phyloP scores from a whole-genome alignment of 805 yeast genomes.

The Maudiozyma saulgeensis region DNA sequence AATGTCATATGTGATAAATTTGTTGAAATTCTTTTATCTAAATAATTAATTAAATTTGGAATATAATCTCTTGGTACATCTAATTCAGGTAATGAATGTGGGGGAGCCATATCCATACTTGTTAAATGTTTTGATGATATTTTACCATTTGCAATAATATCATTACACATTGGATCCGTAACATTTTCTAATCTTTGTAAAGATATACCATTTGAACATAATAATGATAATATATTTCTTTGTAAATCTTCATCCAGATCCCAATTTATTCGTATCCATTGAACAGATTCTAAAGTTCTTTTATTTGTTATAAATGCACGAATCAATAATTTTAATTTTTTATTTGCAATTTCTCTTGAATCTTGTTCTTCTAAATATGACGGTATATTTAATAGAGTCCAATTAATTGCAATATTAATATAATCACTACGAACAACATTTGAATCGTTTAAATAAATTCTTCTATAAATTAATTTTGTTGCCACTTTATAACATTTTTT shows the following conservation, averaged over 20 bases:
- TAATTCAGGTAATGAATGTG: constrained; percentile 28
- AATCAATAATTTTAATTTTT: constrained; percentile 21
- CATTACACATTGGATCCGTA: constrained; percentile 32
- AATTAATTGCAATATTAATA: constrained; percentile 31
- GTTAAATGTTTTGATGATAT: constrained; percentile 19
- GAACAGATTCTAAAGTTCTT: constrained; percentile 21
- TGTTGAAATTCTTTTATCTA: constrained; percentile 24
- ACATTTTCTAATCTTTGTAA: constrained; percentile 33
- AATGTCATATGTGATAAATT: constrained; percentile 27
- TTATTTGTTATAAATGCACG: constrained; percentile 19
- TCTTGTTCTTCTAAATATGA: constrained; percentile 19
- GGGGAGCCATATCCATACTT: constrained; percentile 33
- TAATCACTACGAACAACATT: constrained; percentile 31
- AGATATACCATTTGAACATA: constrained; percentile 25
- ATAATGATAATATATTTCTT: constrained; percentile 19
- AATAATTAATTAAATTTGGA: constrained; percentile 22
- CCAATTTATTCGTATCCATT: constrained; percentile 36
- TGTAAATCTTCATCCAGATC: constrained; percentile 30
- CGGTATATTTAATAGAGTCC: constrained; percentile 30
- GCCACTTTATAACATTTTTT: constrained; percentile 26
- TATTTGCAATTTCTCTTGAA: constrained; percentile 26
- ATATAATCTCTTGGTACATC: constrained; percentile 24
- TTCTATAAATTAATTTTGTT: constrained; percentile 27
- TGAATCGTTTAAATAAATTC: constrained; percentile 35
- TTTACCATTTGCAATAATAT: constrained; percentile 25